Conservation (phyloP, 148 eudicot genomes). For the Chenopodium formosanum region DNA sequence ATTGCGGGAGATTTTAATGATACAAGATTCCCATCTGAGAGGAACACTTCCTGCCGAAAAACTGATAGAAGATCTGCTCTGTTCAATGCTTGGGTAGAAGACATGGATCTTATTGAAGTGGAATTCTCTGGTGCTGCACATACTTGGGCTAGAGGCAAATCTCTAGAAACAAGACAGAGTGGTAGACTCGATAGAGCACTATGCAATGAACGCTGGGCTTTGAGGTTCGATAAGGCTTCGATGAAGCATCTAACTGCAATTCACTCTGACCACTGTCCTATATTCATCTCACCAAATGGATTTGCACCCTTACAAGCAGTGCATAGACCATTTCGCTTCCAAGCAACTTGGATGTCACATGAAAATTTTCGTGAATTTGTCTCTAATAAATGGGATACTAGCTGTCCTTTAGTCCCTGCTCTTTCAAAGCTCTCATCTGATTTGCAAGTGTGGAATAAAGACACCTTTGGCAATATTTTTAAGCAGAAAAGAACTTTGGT, state of each 20-base stretch:
- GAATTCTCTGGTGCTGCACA: background rate
- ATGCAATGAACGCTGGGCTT: background rate
- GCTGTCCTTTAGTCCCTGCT: background rate
- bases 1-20: background rate
- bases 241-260: background rate
- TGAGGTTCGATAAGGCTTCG: background rate
- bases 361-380: background rate
- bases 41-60: background rate
- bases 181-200: background rate
- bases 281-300: background rate
- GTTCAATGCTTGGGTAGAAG: background rate
- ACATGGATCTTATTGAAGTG: background rate
- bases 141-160: background rate
- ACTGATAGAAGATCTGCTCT: background rate
- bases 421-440: background rate
- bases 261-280: background rate
- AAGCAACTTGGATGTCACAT: background rate
- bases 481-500: no score
- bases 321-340: background rate
- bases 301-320: background rate
- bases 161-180: background rate
- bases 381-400: background rate
- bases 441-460: background rate
- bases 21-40: background rate
- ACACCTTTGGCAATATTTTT: background rate